phyloP scores from a whole-genome alignment of 176 grass and related monocot genomes.

The Ananas comosus region DNA sequence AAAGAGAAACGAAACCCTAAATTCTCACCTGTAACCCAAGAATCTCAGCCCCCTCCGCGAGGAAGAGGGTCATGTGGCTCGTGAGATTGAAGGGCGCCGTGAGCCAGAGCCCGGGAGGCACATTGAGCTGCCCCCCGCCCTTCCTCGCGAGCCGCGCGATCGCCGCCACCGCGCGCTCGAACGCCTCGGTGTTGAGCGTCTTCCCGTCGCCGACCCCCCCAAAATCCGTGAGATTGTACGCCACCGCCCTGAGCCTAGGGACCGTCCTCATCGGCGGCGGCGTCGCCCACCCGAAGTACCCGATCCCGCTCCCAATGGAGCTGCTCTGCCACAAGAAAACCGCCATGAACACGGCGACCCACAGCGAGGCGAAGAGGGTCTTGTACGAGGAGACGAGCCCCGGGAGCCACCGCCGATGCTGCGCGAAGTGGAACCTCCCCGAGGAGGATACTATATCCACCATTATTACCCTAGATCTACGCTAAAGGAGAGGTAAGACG shows the following conservation, averaged over 20 bases:
- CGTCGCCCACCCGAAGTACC: conserved; percentile 37
- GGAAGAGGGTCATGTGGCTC: conserved; percentile 84
- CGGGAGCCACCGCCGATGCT: conserved; percentile 29
- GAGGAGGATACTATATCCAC: conserved; percentile 16
- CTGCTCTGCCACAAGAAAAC: conserved; percentile 65
- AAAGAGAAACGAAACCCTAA: not conserved
- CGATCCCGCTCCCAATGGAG: conserved; percentile 19
- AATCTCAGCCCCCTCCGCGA: conserved; percentile 68
- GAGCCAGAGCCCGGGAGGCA: conserved; percentile 62
- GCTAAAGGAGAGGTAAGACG: not conserved
- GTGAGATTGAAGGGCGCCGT: conserved; percentile 95
- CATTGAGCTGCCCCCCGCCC: conserved; percentile 73
- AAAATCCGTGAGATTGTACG: conserved; percentile 71
- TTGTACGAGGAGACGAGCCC: conserved; percentile 17
- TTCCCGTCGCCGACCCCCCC: conserved; percentile 68
- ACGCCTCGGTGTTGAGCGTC: conserved; percentile 62
- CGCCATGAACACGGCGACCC: conserved; percentile 45
- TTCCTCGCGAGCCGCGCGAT: conserved; percentile 31
- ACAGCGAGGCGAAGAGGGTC: conserved; percentile 33
- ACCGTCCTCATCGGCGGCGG: conserved; percentile 18
- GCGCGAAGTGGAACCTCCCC: conserved; percentile 16
- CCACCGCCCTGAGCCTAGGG: conserved; percentile 40
- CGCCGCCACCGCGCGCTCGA: conserved; percentile 68
- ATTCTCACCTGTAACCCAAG: conserved; percentile 62
- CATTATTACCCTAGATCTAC: conserved; percentile 23